These are phyloP conservation scores for Tuber magnatum DNA, from an alignment of 495 filamentous ascomycete species.

Conservation along the genomic window DNA sequence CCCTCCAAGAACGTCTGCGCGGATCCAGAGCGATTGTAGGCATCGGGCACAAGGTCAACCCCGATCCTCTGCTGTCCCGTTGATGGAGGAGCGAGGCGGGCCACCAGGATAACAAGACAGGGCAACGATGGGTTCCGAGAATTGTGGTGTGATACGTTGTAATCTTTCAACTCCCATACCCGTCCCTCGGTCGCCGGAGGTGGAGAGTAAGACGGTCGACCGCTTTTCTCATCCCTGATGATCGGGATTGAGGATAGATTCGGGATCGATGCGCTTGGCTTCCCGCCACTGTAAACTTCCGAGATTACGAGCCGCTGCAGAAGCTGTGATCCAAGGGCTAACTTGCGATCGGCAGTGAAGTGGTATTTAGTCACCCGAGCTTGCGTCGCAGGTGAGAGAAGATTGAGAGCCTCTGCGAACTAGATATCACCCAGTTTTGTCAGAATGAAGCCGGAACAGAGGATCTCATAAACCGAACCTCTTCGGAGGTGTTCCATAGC, in stretches of 20 bases:
- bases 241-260: constrained; percentile 24
- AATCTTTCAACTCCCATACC: constrained; percentile 26
- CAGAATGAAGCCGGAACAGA: not conserved
- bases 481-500: constrained; percentile 30
- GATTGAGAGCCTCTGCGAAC: constrained; percentile 25
- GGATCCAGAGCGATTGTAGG: constrained; percentile 15
- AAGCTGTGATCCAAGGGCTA: constrained; percentile 38
- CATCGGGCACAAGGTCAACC: constrained; percentile 36
- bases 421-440: constrained; percentile 11
- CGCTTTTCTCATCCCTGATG: constrained; percentile 24
- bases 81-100: constrained; percentile 7
- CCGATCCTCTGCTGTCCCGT: constrained; percentile 22
- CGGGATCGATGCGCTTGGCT: constrained; percentile 17
- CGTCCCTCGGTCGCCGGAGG: constrained; percentile 9
- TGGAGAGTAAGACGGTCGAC: constrained; percentile 26
- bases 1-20: constrained; percentile 26
- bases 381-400: constrained; percentile 27
- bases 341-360: constrained; percentile 33
- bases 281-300: constrained; percentile 19
- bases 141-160: constrained; percentile 39
- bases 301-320: constrained; percentile 34
- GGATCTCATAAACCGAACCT: constrained; percentile 14
- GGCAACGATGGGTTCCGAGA: constrained; percentile 12
- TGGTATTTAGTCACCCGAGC: constrained; percentile 28
- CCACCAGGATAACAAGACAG: constrained; percentile 25